phyloP scores from a whole-genome alignment of 2,329 filamentous ascomycete genomes.

The Ophiostoma ulmi region DNA sequence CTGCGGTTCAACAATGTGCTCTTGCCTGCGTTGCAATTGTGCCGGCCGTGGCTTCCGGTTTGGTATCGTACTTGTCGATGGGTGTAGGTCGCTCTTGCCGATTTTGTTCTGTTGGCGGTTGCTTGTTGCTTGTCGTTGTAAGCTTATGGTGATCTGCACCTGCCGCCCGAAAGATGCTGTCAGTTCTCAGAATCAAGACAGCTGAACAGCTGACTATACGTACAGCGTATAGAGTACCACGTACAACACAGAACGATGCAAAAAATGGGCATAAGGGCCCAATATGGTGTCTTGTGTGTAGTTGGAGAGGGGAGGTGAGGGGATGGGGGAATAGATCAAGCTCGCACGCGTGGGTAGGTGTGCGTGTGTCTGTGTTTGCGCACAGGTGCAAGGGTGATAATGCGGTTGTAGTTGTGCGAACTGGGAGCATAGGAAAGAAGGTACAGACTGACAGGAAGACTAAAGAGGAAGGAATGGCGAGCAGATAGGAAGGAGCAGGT shows the following conservation, averaged over 20 bases:
- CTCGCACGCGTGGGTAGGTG: not conserved
- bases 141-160: slow-evolving; percentile 6
- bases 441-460: not conserved
- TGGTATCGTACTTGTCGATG: not conserved
- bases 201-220: not conserved
- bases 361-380: not conserved
- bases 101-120: not conserved
- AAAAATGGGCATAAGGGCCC: not conserved
- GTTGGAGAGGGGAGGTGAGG: not conserved
- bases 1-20: not conserved
- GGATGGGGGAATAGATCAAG: not conserved
- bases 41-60: not conserved
- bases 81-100: not conserved
- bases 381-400: not conserved
- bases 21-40: not conserved
- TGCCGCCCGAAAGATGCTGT: slow-evolving; percentile 8
- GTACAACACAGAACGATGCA: slow-evolving; percentile 16
- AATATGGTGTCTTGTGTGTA: not conserved
- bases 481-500: not conserved
- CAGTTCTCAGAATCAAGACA: slow-evolving; percentile 20
- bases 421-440: not conserved
- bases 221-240: not conserved
- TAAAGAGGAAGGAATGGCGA: not conserved
- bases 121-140: not conserved
- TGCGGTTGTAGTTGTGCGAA: not conserved